Evolutionary conservation across 129 eudicot species (phyloP).

Genomic region (Centrapalus pauciflorus): DNA sequence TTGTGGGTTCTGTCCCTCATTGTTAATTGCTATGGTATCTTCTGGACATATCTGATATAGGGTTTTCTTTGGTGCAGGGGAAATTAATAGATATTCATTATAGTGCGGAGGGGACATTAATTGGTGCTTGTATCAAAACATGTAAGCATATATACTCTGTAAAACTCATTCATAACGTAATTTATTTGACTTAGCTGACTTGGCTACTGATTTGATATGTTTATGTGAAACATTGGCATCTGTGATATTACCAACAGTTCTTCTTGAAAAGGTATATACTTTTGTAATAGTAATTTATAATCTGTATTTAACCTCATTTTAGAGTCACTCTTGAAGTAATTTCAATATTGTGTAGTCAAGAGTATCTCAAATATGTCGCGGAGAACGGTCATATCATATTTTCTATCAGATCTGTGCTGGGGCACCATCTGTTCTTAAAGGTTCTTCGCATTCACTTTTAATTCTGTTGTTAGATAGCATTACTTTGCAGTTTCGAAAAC

Average conservation of each 20-base stretch:
- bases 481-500: neutral
- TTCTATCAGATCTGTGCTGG: constrained; percentile 97
- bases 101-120: constrained; percentile 55
- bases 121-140: constrained; percentile 80
- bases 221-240: constrained; percentile 26
- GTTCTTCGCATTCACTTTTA: constrained; percentile 24
- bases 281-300: neutral
- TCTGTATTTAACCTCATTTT: neutral
- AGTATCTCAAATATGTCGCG: constrained; percentile 80
- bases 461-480: neutral
- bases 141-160: constrained; percentile 43
- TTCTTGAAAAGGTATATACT: constrained; percentile 78
- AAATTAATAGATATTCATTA: constrained; percentile 75
- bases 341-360: constrained; percentile 55
- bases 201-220: constrained; percentile 20
- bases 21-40: constrained; percentile 7
- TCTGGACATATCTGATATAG: constrained; percentile 4
- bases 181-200: constrained; percentile 14
- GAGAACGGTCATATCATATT: constrained; percentile 90
- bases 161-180: neutral
- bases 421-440: constrained; percentile 74
- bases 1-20: constrained; percentile 46
- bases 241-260: constrained; percentile 41
- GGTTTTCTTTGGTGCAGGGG: constrained; percentile 56
- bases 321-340: neutral